Conservation (phyloP, 2,329 filamentous ascomycete genomes). For the Sporothrix pseudoabietina region DNA sequence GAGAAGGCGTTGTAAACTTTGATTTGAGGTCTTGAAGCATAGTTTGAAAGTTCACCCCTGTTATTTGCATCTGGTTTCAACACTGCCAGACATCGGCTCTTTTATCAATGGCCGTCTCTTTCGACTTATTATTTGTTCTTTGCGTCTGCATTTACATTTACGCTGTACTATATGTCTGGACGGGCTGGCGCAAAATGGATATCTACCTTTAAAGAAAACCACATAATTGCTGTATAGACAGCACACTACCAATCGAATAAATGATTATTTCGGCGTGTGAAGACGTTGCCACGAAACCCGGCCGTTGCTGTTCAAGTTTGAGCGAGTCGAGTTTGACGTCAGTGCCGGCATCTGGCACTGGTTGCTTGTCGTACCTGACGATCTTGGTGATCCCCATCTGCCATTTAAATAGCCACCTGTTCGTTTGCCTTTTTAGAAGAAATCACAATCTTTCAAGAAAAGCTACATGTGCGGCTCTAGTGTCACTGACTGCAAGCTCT, state of each 20-base stretch:
- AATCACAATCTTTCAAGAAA: not conserved
- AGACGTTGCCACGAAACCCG: not conserved
- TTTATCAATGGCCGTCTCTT: not conserved
- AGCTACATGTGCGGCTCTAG: not conserved
- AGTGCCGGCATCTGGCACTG: not conserved
- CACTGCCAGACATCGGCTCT: conserved; percentile 6
- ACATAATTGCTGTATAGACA: not conserved
- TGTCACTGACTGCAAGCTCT: not conserved
- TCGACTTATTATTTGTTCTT: not conserved
- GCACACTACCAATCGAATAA: not conserved
- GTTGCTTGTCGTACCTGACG: conserved; percentile 10
- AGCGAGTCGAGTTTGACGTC: not conserved
- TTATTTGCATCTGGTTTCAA: conserved; percentile 13
- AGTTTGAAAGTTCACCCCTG: not conserved
- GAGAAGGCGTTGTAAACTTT: conserved; percentile 19
- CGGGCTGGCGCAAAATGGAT: conserved; percentile 3
- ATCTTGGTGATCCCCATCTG: conserved; percentile 13
- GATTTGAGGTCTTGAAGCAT: not conserved
- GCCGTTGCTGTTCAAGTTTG: not conserved
- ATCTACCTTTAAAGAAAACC: not conserved
- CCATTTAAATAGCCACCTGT: not conserved
- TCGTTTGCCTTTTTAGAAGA: not conserved
- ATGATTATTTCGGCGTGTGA: not conserved
- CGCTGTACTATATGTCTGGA: not conserved
- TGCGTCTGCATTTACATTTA: not conserved